A percentile compares a stretch with the other conserved stretches of the same genome.
phyloP scores from a whole-genome alignment of 2,329 filamentous ascomycete species.

The Talaromyces sp. region DNA sequence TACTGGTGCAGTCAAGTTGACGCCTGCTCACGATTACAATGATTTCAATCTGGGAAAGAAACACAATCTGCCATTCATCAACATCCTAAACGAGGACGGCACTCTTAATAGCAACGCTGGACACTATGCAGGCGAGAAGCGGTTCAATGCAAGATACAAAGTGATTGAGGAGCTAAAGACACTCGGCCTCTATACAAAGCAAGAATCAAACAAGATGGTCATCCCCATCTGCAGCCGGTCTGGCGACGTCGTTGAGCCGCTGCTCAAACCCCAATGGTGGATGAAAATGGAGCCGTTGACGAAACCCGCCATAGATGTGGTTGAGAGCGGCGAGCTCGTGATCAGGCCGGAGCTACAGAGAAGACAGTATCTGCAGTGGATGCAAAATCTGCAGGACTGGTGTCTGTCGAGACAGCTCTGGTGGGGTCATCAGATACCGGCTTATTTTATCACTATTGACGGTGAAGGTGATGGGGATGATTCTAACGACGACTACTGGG shows the following conservation, averaged over 20 bases:
- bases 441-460: conserved; percentile 78
- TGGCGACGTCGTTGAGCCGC: conserved; percentile 88
- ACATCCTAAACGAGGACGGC: conserved; percentile 88
- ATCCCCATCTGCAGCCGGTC: conserved; percentile 82
- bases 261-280: conserved; percentile 98
- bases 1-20: conserved; percentile 95
- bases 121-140: conserved; percentile 76
- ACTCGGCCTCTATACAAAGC: conserved; percentile 82
- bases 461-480: conserved; percentile 51
- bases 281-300: conserved; percentile 85
- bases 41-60: conserved; percentile 82
- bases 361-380: conserved; percentile 83
- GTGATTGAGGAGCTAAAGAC: conserved; percentile 81
- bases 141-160: conserved; percentile 85
- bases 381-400: conserved; percentile 86
- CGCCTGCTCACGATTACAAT: conserved; percentile 90
- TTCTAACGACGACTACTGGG: conserved; percentile 59
- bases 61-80: conserved; percentile 84
- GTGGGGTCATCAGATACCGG: conserved; percentile 87
- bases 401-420: conserved; percentile 89
- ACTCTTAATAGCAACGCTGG: conserved; percentile 84
- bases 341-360: conserved; percentile 78
- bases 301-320: conserved; percentile 72
- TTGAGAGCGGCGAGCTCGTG: conserved; percentile 75
- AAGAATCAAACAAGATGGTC: conserved; percentile 92